A percentile compares a stretch with the other conserved stretches of the same genome.
These are phyloP conservation scores for Cystobasidium ongulense DNA, from an alignment of 768 basidiomycete genomes.

Conservation along the genomic window DNA sequence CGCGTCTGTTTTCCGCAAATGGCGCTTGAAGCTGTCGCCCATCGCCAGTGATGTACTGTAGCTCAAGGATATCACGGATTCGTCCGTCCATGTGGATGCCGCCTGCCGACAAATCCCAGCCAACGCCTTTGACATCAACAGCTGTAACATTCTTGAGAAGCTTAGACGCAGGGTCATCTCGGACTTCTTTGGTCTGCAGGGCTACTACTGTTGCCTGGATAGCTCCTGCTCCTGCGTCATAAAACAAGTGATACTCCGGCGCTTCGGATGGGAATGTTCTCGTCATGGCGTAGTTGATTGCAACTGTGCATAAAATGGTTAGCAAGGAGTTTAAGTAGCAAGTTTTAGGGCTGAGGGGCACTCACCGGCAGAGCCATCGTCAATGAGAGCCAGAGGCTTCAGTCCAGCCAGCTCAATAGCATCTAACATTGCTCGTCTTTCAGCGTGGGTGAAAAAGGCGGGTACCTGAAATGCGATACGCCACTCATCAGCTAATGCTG, in stretches of 20 bases:
- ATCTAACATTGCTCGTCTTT: conserved; percentile 83
- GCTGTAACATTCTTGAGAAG: conserved; percentile 46
- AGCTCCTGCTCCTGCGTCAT: conserved; percentile 82
- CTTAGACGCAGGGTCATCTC: conserved; percentile 49
- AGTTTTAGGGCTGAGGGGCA: too few species aligned
- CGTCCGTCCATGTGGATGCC: conserved; percentile 79
- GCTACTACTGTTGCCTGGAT: conserved; percentile 68
- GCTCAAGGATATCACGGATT: conserved; percentile 68
- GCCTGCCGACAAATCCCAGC: conserved; percentile 65
- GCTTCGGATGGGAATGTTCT: conserved; percentile 59
- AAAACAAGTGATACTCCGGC: conserved; percentile 79
- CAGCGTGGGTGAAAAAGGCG: conserved; percentile 77
- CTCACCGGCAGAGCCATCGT: conserved; percentile 70
- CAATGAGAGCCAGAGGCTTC: conserved; percentile 69
- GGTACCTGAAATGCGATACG: conserved; percentile 52
- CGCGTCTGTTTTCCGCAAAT: conserved; percentile 64
- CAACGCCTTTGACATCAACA: conserved; percentile 70
- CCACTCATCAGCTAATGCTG: too few species aligned
- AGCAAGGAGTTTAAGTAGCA: too few species aligned
- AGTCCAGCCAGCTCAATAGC: conserved; percentile 87
- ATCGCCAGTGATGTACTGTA: conserved; percentile 66
- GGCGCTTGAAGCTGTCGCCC: conserved; percentile 45
- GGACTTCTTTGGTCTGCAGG: conserved; percentile 50
- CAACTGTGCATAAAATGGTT: conserved; percentile 50
- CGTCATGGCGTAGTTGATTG: conserved; percentile 96